phyloP scores from a whole-genome alignment of 371 early-diverging fungal genomes.

The Mortierella sp. region DNA sequence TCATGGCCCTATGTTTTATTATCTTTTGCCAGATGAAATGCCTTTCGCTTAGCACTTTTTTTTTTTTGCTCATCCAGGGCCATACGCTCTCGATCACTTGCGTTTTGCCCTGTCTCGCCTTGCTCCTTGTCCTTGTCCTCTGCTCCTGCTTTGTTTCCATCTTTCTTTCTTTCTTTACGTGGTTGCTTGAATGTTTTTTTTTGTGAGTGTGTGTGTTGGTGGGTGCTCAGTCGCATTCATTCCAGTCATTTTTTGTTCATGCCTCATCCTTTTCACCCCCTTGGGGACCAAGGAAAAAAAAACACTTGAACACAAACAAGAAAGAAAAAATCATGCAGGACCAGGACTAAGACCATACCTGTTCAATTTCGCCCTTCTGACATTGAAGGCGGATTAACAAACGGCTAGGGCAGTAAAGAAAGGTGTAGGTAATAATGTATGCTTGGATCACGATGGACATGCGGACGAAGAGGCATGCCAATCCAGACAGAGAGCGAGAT shows the following conservation, averaged over 20 bases:
- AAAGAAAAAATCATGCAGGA: constrained; percentile 12
- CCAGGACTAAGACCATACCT: background rate
- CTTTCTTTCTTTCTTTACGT: background rate
- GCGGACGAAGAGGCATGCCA: background rate
- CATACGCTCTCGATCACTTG: constrained; percentile 7
- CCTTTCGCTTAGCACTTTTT: background rate
- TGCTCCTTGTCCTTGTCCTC: background rate
- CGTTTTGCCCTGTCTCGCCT: background rate
- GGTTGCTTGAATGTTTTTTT: background rate
- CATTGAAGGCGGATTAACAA: constrained; percentile 1
- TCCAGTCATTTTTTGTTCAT: constrained; percentile 3
- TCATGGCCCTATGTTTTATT: background rate
- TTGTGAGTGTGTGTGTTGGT: background rate
- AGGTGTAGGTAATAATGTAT: background rate
- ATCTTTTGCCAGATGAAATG: background rate
- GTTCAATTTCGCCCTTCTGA: background rate
- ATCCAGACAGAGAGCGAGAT: background rate
- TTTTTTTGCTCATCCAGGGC: background rate
- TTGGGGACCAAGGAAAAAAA: background rate
- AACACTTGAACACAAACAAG: background rate
- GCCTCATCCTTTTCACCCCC: background rate
- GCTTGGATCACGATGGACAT: constrained; percentile 1
- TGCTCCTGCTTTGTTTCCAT: background rate
- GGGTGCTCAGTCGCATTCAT: background rate
- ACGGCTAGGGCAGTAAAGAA: constrained; percentile 1